Evolutionary conservation across 352 stramenopile genomes (phyloP), one percentile per base, ranked within the genome.

Genomic region (Pseudoperonospora humuli): DNA sequence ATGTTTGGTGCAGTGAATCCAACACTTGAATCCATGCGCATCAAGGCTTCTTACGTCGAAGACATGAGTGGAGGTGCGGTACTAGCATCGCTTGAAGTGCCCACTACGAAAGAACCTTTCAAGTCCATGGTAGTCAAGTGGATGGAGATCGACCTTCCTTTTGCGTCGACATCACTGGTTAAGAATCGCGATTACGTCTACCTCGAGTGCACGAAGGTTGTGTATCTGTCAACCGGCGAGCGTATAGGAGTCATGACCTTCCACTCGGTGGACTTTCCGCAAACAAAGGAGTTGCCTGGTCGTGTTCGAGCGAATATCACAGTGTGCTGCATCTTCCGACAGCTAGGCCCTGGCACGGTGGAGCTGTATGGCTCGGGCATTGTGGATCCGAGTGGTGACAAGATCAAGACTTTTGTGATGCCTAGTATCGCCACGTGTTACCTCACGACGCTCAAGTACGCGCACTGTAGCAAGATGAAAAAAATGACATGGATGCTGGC

Each of bases 261-360:
- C 40, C 73, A 85, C 49, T 83, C 70, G 14, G 55, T 64, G 10
- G 18, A 66, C 18, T 66, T 84, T 14, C 44, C 54, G 1, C 45
- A 79, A 15, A 51, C 71, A 3, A 67, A 67, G 11, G 42, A 58
- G n/a, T 32, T 83, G 2, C 45, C 56, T 3, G 19, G 45, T 24
- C 66, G 58, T 8, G 53, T 70, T 19, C 70, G 74, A 7, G 71
- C 51, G 8, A 75, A 70, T 24, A 54, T 82, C 9, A 81, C 71
- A 3, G 41, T 67, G 13, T 83, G 67, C 28, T 63, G 41, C 8
- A 64, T 86, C 48, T 82, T 75, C 38, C 67, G 67, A 3, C 74
- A 84, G 38, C 34, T 63, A 8, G 47, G 25, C 10, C 44, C 64
- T 5, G 64, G 74, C 31, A 57, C 49, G 2, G 54, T 86, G 1